Evolutionary conservation across 306 rosid species (phyloP).

Genomic region (Morella rubra): DNA sequence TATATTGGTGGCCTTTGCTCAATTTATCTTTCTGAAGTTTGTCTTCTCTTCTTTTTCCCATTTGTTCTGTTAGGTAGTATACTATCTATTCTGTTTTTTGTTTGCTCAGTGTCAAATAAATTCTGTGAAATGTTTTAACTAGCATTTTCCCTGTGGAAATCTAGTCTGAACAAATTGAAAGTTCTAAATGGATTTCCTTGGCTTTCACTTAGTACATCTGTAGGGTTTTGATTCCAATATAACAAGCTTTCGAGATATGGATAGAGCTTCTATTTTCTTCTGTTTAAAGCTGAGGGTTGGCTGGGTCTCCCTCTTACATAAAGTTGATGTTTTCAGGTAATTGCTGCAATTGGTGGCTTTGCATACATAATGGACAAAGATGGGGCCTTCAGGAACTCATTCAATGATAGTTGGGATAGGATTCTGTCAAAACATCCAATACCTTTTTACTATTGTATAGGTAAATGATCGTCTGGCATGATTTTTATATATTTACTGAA

Average conservation of each 20-base stretch:
- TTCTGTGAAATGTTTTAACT: not conserved
- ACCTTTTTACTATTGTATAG: conserved; percentile 94
- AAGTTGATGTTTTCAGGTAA: conserved; percentile 49
- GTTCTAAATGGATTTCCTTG: not conserved
- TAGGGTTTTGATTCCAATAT: not conserved
- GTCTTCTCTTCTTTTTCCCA: not conserved
- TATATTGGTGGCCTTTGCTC: not conserved
- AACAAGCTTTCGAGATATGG: not conserved
- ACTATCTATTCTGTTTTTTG: not conserved
- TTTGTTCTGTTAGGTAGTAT: not conserved
- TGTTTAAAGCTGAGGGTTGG: too few relatives aligned
- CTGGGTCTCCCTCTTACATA: not conserved
- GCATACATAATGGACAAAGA: conserved; percentile 96
- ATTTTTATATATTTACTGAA: not conserved
- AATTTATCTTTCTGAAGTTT: not conserved
- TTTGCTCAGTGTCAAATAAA: not conserved
- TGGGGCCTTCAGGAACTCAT: conserved; percentile 89
- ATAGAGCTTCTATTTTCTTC: not conserved
- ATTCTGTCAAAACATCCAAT: conserved; percentile 92
- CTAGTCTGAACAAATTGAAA: not conserved
- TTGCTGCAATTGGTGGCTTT: conserved; percentile 85
- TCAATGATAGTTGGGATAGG: conserved; percentile 94
- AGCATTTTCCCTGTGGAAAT: not conserved
- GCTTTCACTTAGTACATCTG: not conserved
- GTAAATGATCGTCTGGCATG: conserved; percentile 37